phyloP scores from a whole-genome alignment of 768 basidiomycete species.

The Leccinum subgranulosum region DNA sequence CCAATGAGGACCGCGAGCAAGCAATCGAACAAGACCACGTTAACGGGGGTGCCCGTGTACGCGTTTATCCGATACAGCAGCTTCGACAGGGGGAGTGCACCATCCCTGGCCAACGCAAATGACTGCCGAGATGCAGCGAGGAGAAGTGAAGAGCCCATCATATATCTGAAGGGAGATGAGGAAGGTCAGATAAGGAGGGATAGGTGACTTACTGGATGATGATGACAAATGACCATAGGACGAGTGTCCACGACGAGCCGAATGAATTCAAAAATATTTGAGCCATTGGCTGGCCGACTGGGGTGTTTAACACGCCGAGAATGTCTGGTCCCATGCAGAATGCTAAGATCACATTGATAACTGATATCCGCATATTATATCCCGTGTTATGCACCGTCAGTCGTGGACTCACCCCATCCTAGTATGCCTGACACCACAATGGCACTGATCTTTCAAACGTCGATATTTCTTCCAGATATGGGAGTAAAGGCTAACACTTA shows the following conservation, averaged over 20 bases:
- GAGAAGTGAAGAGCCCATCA: constrained; percentile 43
- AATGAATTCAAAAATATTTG: constrained; percentile 38
- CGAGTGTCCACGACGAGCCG: constrained; percentile 41
- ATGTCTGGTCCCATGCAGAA: constrained; percentile 57
- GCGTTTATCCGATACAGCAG: constrained; percentile 47
- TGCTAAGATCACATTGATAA: constrained; percentile 49
- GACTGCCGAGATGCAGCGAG: constrained; percentile 50
- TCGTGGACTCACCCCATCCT: constrained; percentile 36
- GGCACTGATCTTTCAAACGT: constrained; percentile 24
- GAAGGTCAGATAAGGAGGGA: background rate
- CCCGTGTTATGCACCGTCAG: background rate
- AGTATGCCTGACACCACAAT: constrained; percentile 44
- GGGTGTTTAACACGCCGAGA: constrained; percentile 31
- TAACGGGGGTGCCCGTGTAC: constrained; percentile 57
- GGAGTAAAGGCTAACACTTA: constrained; percentile 20
- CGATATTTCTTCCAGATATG: background rate
- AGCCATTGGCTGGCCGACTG: constrained; percentile 37
- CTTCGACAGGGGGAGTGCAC: constrained; percentile 54
- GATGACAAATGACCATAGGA: constrained; percentile 51
- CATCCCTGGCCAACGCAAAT: constrained; percentile 56
- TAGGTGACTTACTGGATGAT: constrained; percentile 37
- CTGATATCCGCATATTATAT: constrained; percentile 26
- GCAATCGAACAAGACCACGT: constrained; percentile 53
- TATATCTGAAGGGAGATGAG: constrained; percentile 29
- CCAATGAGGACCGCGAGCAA: constrained; percentile 43